These are phyloP conservation scores for Quercus variabilis DNA, from an alignment of 306 rosid species.

Conservation along the genomic window DNA sequence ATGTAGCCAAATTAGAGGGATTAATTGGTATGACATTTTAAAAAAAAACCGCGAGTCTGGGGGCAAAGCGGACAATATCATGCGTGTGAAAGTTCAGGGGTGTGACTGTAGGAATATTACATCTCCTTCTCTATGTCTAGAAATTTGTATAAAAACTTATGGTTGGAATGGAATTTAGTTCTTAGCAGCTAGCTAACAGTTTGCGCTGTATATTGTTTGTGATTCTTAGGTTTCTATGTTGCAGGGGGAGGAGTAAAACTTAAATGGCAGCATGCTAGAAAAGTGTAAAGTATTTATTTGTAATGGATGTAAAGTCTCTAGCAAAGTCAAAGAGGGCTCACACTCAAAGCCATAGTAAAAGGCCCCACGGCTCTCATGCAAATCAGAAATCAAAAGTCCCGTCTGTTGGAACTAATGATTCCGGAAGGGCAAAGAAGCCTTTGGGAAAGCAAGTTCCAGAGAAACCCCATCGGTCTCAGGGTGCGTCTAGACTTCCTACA, in stretches of 20 bases:
- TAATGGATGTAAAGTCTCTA: conserved; percentile 73
- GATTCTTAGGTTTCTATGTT: background rate
- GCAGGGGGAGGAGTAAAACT: background rate
- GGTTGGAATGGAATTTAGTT: background rate
- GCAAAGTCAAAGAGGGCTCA: conserved; percentile 90
- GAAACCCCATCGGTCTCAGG: conserved; percentile 29
- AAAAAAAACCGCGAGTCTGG: no score
- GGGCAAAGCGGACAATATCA: no score
- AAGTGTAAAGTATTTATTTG: background rate
- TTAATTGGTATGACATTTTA: no score
- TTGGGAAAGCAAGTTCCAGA: conserved; percentile 36
- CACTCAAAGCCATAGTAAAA: conserved; percentile 67
- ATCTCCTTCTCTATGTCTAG: background rate
- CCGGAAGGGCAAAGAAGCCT: conserved; percentile 31
- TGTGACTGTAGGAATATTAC: background rate
- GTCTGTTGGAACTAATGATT: conserved; percentile 24
- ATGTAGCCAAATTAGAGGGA: no score
- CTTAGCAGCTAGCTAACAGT: background rate
- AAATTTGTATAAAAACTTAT: background rate
- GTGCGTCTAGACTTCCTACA: conserved; percentile 45
- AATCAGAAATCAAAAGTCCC: conserved; percentile 45
- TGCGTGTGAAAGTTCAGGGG: no score
- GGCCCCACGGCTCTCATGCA: conserved; percentile 21
- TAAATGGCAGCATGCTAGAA: background rate
- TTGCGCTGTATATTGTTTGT: background rate